Evolutionary conservation across 805 yeast species (phyloP).

Genomic region (Lipomyces oligophaga): DNA sequence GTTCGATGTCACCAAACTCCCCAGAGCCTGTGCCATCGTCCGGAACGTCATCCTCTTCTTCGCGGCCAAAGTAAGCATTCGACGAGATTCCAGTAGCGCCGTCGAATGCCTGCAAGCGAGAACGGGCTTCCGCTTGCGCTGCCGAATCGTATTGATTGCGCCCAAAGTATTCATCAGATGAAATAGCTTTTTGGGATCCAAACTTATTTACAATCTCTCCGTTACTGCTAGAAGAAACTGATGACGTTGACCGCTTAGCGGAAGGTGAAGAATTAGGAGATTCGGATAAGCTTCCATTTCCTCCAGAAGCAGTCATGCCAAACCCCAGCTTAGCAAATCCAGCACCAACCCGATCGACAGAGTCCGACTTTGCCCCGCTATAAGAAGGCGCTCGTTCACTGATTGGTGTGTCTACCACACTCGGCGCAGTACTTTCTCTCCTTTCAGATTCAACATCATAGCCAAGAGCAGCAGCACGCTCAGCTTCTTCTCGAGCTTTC

Average conservation of each 20-base stretch:
- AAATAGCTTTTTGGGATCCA: conserved; percentile 88
- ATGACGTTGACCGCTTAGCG: conserved; percentile 44
- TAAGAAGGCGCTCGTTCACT: conserved; percentile 11
- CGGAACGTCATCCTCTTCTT: conserved; percentile 49
- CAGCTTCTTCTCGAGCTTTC: conserved; percentile 79
- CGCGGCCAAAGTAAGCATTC: conserved; percentile 86
- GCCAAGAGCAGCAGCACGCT: conserved; percentile 50
- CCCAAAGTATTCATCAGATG: conserved; percentile 92
- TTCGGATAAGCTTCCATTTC: conserved; percentile 39
- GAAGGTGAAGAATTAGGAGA: conserved; percentile 29
- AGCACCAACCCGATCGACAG: conserved; percentile 14
- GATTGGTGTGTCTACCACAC: conserved; percentile 11
- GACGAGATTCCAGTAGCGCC: conserved; percentile 92
- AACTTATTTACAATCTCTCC: conserved; percentile 49
- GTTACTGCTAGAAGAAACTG: conserved; percentile 28
- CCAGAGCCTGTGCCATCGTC: conserved; percentile 33
- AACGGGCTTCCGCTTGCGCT: conserved; percentile 72
- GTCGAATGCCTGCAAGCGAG: conserved; percentile 74
- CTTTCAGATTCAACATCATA: conserved; percentile 39
- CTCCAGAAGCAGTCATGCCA: conserved; percentile 74
- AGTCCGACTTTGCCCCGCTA: conserved; percentile 5
- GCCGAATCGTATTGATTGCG: conserved; percentile 76
- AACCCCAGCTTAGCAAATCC: conserved; percentile 74
- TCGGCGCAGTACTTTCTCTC: conserved; percentile 2
- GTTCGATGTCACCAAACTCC: conserved; percentile 49